Evolutionary conservation across 73 alveolate species (phyloP), one percentile per base, ranked within the genome.

Genomic region (Paramecium primaurelia): DNA sequence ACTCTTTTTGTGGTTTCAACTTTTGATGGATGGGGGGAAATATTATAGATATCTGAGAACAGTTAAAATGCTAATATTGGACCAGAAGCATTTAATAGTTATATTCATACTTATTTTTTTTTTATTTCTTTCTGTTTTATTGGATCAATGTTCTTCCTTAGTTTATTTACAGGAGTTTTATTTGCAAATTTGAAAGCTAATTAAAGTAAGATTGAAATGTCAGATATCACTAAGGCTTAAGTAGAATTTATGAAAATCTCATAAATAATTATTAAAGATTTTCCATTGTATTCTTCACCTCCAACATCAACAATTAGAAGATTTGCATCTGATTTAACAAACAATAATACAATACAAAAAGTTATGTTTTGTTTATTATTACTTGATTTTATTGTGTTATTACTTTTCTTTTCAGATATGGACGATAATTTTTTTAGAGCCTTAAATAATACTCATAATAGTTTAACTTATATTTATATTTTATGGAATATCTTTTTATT

Each of bases 21-120:
- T 9, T 80, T 80, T 80, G 91, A 80, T 80, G 91, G 75, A 32
- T 80, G 91, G 91, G 91, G 77, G 5, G 91, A 80, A 36, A 80
- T 80, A 1, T 2, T 80, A 34, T 47, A 80, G 28, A 64, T 80
- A 6, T 59, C 91, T 1, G 47, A 80, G 8, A 80, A 80, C 32
- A 32, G 64, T 25, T 12, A 42, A 26, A 25, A 34, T 49, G 2
- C 38, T 2, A 42, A 80, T 2, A 18, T 26, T n/a, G 91, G 91
- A 8, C 91, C 91, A 6, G 30, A 22, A 20, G 77, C 71, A 20
- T 80, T 32, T 10, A 47, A 40, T 20, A 80, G 73, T 49, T 47
- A 45, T 6, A 47, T 49, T 44, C 77, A 40, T 12, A 80, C 91
- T 1, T 80, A 80, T 80, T n/a, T 47, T 8, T 80, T 80, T 36